Base-by-base conservation (phyloP, 768 basidiomycete genomes). In the Lyophyllum atratum region DNA sequence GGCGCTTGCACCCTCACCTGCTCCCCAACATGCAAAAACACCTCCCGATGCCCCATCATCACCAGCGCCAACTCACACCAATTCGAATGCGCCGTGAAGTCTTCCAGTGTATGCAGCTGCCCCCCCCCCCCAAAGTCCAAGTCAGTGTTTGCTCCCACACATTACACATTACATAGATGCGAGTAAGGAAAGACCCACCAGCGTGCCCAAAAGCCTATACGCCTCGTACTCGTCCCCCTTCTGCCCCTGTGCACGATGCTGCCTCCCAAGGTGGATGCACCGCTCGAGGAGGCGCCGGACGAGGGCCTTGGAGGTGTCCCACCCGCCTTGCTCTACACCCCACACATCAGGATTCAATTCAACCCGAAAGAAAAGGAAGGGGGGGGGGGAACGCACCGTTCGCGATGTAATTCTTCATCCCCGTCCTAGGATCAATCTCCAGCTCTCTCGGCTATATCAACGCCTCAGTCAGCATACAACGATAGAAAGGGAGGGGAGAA, bases 331-430 rank as follows among this genome's bases (percentile, higher is more conserved):
- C 59, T 91, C 89, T 85, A 60, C 25, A 9, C 34, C 0, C 21
- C 25, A 10, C n/a, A n/a, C n/a, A n/a, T n/a, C n/a, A n/a, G n/a
- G 42, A n/a, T 19, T 19, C 1, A 8, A 26, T 58, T 5, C 57
- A 45, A n/a, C n/a, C 11, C 12, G 45, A 26, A 33, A n/a, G 26
- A 2, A 12, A 29, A 19, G 26, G n/a, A 19, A 17, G n/a, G 14
- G 10, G 34, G 11, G 5, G n/a, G 25, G 14, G 25, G 33, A 25
- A 28, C 56, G 17, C 56, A 83, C 85, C 85, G 69, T 95, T 95
- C 0, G 92, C 92, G 58, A 95, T 95, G 70, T 92, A 93, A 63
- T 95, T 98, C 78, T 95, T 95, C 94, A 98, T 95, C 2, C 94
- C 95, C 0, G 90, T 92, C 14, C 79, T 74, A 0, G 82, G 84